These are phyloP conservation scores for Cytospora chrysosperma DNA, from an alignment of 2,329 filamentous ascomycete genomes.

Conservation along the genomic window DNA sequence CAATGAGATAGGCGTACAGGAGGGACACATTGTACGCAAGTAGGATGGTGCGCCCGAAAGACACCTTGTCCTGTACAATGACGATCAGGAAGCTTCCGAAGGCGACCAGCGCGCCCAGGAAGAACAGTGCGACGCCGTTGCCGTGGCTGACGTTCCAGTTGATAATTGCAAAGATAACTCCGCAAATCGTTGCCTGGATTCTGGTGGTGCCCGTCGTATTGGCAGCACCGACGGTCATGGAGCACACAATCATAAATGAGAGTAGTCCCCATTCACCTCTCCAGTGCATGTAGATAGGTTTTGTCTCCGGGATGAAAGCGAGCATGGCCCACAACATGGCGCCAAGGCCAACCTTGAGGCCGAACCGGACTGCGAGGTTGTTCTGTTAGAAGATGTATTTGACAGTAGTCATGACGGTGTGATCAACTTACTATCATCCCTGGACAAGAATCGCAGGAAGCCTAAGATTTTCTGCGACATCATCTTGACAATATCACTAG, in stretches of 20 bases:
- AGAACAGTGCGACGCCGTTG: slow-evolving; percentile 71
- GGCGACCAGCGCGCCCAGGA: slow-evolving; percentile 79
- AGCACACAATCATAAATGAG: slow-evolving; percentile 97
- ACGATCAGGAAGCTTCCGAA: slow-evolving; percentile 89
- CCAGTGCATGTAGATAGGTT: slow-evolving; percentile 82
- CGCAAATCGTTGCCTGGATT: slow-evolving; percentile 82
- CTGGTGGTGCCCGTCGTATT: slow-evolving; percentile 89
- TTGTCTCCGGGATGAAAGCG: slow-evolving; percentile 76
- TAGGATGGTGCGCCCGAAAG: slow-evolving; percentile 89
- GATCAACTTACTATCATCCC: slow-evolving; percentile 50
- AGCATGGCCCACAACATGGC: slow-evolving; percentile 87
- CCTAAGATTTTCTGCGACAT: slow-evolving; percentile 47
- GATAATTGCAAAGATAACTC: slow-evolving; percentile 70
- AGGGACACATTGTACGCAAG: slow-evolving; percentile 95
- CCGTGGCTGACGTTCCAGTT: slow-evolving; percentile 77
- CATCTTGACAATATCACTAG: slow-evolving; percentile 43
- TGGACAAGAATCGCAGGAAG: slow-evolving; percentile 47
- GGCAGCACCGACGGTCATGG: slow-evolving; percentile 94
- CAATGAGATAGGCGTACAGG: slow-evolving; percentile 89
- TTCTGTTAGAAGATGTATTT: slow-evolving; percentile 28
- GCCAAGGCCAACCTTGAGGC: slow-evolving; percentile 89
- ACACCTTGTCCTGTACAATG: slow-evolving; percentile 77
- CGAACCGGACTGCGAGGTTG: slow-evolving; percentile 60
- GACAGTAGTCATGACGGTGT: not conserved
- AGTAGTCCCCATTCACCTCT: slow-evolving; percentile 94